Evolutionary conservation across 768 basidiomycete genomes (phyloP).

Genomic region (Lactarius quietus): DNA sequence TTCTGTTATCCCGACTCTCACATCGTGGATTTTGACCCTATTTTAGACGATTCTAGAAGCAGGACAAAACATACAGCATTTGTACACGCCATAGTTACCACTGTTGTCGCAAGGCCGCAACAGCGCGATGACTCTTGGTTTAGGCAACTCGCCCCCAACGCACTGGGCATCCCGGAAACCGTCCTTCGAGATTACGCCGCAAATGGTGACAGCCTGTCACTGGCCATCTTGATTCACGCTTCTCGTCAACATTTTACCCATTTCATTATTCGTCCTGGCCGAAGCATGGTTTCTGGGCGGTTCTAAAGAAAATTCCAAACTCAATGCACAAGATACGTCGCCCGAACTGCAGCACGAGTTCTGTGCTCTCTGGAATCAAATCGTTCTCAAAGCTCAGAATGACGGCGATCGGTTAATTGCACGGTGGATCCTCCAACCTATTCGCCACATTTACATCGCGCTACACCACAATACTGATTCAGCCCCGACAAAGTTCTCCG

Average conservation of each 20-base stretch:
- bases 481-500: too few relatives aligned
- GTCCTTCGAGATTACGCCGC: background rate
- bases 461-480: too few relatives aligned
- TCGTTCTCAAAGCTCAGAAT: background rate
- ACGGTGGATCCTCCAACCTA: background rate
- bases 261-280: too few relatives aligned
- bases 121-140: background rate
- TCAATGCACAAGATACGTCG: background rate
- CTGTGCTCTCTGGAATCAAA: background rate
- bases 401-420: background rate
- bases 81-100: background rate
- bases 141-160: too few relatives aligned
- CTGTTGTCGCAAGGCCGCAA: background rate
- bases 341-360: background rate
- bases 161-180: background rate
- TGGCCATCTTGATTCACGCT: background rate
- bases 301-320: background rate
- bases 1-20: too few relatives aligned
- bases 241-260: background rate
- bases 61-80: background rate
- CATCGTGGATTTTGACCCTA: too few relatives aligned
- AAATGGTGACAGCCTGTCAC: background rate
- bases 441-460: too few relatives aligned
- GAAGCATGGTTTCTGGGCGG: background rate
- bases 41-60: too few relatives aligned